These are phyloP conservation scores for Hypsizygus marmoreus DNA, from an alignment of 768 basidiomycete genomes.

Conservation along the genomic window DNA sequence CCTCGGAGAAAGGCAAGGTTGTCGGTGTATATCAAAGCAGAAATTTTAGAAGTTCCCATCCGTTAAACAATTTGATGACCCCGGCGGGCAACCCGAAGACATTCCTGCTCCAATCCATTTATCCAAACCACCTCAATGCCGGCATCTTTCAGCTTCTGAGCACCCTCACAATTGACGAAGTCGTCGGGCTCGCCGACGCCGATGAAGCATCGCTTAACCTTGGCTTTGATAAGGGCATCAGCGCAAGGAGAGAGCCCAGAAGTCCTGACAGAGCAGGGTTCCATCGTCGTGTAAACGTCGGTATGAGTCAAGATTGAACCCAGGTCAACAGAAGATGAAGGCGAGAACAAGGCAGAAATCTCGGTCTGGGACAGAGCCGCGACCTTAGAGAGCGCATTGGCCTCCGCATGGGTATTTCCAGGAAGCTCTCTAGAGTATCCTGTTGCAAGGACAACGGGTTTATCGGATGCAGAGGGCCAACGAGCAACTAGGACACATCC, in stretches of 20 bases:
- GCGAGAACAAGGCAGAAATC: slow-evolving; percentile 46
- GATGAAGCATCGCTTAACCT: slow-evolving; percentile 77
- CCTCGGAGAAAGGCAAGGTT: too few relatives aligned
- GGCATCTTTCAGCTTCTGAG: slow-evolving; percentile 64
- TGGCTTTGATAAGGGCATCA: slow-evolving; percentile 73
- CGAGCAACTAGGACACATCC: slow-evolving; percentile 73
- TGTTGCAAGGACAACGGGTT: slow-evolving; percentile 63
- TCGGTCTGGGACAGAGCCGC: slow-evolving; percentile 42
- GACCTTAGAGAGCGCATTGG: slow-evolving; percentile 85
- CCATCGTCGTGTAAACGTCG: slow-evolving; percentile 93
- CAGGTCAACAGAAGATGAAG: slow-evolving; percentile 32
- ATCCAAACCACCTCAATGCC: slow-evolving; percentile 80
- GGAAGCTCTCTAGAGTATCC: slow-evolving; percentile 90
- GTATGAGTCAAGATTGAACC: slow-evolving; percentile 56
- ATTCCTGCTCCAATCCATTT: slow-evolving; percentile 73
- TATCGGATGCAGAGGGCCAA: slow-evolving; percentile 35
- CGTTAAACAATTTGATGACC: slow-evolving; percentile 34
- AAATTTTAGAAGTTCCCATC: not conserved
- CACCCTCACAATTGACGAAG: slow-evolving; percentile 93
- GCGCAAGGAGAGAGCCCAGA: slow-evolving; percentile 88
- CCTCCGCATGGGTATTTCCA: slow-evolving; percentile 97
- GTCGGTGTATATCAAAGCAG: too few relatives aligned
- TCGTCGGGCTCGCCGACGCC: slow-evolving; percentile 92
- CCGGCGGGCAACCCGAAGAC: slow-evolving; percentile 76
- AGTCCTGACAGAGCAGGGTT: slow-evolving; percentile 90